Evolutionary conservation across 257 asterid genomes (phyloP).

Genomic region (Euphrasia confusa): DNA sequence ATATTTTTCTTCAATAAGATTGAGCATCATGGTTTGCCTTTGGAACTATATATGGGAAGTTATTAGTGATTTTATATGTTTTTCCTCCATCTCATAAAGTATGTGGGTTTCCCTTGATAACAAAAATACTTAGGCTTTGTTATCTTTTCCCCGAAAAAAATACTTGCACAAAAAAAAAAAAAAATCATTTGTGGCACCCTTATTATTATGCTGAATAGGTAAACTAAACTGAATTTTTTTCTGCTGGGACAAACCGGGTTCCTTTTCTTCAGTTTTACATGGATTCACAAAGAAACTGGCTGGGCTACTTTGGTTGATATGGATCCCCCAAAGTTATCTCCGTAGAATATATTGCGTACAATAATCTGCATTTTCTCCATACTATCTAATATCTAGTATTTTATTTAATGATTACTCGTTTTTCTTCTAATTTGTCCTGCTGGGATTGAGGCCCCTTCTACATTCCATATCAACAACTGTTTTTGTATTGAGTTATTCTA

Average conservation of each 20-base stretch:
- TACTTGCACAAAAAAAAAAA: not conserved
- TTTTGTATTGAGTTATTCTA: constrained; percentile 12
- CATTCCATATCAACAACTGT: constrained; percentile 4
- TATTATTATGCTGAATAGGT: constrained; percentile 1
- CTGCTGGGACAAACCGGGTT: constrained; percentile 12
- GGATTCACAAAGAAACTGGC: constrained; percentile 5
- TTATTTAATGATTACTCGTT: not conserved
- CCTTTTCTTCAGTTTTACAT: not conserved
- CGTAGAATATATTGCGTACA: constrained; percentile 6
- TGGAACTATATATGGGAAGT: constrained; percentile 18
- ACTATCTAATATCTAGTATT: not conserved
- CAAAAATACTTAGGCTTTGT: not conserved
- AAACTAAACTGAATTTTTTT: constrained; percentile 11
- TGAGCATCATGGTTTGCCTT: constrained; percentile 5
- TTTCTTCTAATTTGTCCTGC: constrained; percentile 16
- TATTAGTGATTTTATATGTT: not conserved
- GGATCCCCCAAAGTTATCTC: not conserved
- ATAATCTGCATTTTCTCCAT: not conserved
- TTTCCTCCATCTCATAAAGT: not conserved
- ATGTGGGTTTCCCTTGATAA: constrained; percentile 7
- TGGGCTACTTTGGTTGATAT: constrained; percentile 9
- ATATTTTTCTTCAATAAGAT: constrained; percentile 4
- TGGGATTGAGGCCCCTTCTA: constrained; percentile 15
- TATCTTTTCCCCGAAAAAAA: constrained; percentile 1
- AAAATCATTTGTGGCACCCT: not conserved